Base-by-base conservation (phyloP, 2,329 filamentous ascomycete genomes). In the Teratosphaeria nubilosa region DNA sequence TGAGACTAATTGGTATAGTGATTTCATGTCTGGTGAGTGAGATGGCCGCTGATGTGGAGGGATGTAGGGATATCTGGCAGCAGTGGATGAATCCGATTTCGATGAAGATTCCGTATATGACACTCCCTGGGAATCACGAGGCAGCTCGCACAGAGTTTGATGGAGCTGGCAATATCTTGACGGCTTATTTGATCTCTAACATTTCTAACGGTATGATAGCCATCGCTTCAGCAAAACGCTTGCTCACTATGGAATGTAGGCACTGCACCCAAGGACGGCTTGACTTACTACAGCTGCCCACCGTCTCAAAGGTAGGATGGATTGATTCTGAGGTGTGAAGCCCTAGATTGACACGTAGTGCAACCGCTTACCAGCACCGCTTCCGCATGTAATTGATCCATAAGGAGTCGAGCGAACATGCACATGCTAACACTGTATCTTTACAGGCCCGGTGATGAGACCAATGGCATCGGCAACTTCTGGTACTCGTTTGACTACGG, bases 401-500 rank as follows among this genome's bases (percentile, higher is more conserved):
- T 22, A 16, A 20, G n/a, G 3, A 5, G 41, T 10, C n/a, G 3
- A 10, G 41, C 20, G 5, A 48, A 5, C 5, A 1, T 16, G 20
- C 20, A 22, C 9, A 10, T 24, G n/a, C 41, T 48, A n/a, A 48
- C 20, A 7, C 41, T 22, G 10, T 20, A 10, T 9, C 9, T 20
- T 9, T 22, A 16, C 20, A 48, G 41, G 41, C 77, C 78, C 1
- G 78, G 78, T 25, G 60, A 63, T 1, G 77, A 80, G 62, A 72
- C 71, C 10, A 75, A 75, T 3, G 78, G 78, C 34, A 76, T 79
- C 10, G 72, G 76, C 56, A 80, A 80, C 72, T 77, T 80, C 64
- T 80, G 78, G 78, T 80, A 81, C 68, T 79, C 76, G 1, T 81
- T 80, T 63, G 78, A 81, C 70, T 80, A 80, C 62, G 78, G 78